Evolutionary conservation across 2,329 filamentous ascomycete species (phyloP), one percentile per base, ranked within the genome.

Genomic region (Arthrinium phaeospermum): DNA sequence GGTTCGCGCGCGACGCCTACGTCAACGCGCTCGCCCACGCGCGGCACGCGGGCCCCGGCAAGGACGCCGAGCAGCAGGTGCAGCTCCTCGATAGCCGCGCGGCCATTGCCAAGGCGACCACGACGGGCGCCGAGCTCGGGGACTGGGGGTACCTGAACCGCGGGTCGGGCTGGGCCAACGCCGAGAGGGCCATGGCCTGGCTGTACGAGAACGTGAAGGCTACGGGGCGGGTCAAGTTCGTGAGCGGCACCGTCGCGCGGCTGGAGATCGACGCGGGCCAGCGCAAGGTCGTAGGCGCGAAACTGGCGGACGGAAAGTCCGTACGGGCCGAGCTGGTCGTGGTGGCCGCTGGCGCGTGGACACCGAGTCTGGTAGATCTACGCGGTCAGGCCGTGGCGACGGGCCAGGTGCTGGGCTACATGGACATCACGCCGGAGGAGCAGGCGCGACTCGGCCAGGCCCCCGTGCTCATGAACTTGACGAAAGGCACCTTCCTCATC

Each of bases 281-380:
- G 7, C 80, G 80, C 57, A 80, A 77, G 64, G 83, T 88, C n/a
- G 85, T 86, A 0, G 93, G 93, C 46, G 93, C 86, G 30, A 85
- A 83, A n/a, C 82, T 93, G 14, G 77, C 78, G 1, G 83, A 88
- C 73, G 87, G 86, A 1, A 81, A 81, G 8, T 83, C 79, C 13
- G 75, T 94, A 8, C 83, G 82, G 4, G 93, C 93, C 1, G 93
- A 94, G 72, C 86, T 97, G 10, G 91, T 93, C 46, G 86, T 98
- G 71, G 87, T 97, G 2, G 95, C 96, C 0, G 91, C 95, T 0
- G 96, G 96, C 22, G 95, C 96, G 5, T 98, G 96, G 95, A 94
- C 93, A 2, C 89, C 91, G 2, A 87, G 89, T 1, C 86, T 98
- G 30, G 84, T 98, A 71, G 93, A 98, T 81, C 85, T 98, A 0